A percentile compares a stretch with the other conserved stretches of the same genome.
These are phyloP conservation scores for Puccinia brachypodii DNA, from an alignment of 1,284 basidiomycete genomes.

Conservation along the genomic window DNA sequence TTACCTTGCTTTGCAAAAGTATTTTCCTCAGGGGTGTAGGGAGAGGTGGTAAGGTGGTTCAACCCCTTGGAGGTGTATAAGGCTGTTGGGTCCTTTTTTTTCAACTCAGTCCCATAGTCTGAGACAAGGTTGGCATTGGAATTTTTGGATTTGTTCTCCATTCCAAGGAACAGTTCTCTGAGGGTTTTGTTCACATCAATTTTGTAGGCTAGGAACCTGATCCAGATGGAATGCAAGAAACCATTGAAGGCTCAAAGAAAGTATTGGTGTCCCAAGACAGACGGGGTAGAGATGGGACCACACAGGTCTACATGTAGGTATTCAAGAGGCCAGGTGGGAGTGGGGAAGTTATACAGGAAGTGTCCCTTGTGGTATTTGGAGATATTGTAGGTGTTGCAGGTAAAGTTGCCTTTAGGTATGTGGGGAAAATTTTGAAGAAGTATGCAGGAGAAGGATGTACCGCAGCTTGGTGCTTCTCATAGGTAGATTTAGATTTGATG, in stretches of 20 bases:
- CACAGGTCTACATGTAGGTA: neutral
- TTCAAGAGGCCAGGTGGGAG: neutral
- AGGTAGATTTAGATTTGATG: neutral
- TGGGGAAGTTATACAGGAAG: neutral
- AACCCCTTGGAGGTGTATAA: neutral
- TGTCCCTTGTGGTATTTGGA: neutral
- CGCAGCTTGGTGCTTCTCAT: neutral
- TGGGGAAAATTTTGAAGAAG: conserved; percentile 23
- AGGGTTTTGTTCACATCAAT: neutral
- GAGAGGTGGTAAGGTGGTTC: neutral
- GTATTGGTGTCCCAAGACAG: neutral
- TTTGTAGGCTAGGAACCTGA: neutral
- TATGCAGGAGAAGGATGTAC: neutral
- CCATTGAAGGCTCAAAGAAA: neutral
- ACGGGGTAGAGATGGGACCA: neutral
- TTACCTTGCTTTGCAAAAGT: neutral
- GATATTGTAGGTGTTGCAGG: neutral
- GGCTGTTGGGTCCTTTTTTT: neutral
- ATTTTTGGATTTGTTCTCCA: neutral
- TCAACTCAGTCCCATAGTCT: conserved; percentile 17
- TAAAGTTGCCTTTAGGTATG: neutral
- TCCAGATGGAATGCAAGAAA: neutral
- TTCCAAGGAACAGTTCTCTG: neutral
- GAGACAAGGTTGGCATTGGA: neutral
- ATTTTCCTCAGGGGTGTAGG: conserved; percentile 12